Evolutionary conservation across 2,329 filamentous ascomycete genomes (phyloP).

Genomic region (Podosphaera leucotricha): DNA sequence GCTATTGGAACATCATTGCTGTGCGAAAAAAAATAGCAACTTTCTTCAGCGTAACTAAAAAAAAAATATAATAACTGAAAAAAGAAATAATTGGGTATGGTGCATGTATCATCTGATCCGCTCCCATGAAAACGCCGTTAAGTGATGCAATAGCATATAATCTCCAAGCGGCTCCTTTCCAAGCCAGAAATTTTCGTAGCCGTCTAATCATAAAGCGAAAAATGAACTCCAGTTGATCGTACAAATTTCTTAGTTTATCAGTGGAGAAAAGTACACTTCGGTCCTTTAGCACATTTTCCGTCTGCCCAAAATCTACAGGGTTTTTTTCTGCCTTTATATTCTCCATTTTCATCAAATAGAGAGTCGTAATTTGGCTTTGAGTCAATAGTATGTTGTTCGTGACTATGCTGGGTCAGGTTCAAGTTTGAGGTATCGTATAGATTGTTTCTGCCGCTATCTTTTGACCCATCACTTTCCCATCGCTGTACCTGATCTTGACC

Average conservation of each 20-base stretch:
- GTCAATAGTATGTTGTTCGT: neutral
- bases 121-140: neutral
- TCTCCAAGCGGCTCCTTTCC: neutral
- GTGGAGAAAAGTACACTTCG: conserved; percentile 52
- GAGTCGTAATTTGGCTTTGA: neutral
- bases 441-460: conserved; percentile 4
- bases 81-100: neutral
- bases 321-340: conserved; percentile 34
- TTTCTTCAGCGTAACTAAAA: no score
- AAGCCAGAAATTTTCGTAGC: neutral
- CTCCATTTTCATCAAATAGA: conserved; percentile 12
- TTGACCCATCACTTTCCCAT: conserved; percentile 8
- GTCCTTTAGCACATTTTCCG: conserved; percentile 48
- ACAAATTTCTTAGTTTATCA: conserved; percentile 10
- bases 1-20: no score
- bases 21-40: no score
- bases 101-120: neutral
- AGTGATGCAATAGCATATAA: neutral
- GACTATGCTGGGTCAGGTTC: neutral
- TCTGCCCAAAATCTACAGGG: conserved; percentile 47
- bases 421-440: conserved; percentile 2
- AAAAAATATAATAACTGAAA: no score
- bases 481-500: conserved; percentile 4
- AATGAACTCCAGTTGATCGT: neutral
- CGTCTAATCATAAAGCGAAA: neutral